Evolutionary conservation across 371 early-diverging fungal genomes (phyloP), one percentile per base, ranked within the genome.

Genomic region (Batrachochytrium dendrobatidis): DNA sequence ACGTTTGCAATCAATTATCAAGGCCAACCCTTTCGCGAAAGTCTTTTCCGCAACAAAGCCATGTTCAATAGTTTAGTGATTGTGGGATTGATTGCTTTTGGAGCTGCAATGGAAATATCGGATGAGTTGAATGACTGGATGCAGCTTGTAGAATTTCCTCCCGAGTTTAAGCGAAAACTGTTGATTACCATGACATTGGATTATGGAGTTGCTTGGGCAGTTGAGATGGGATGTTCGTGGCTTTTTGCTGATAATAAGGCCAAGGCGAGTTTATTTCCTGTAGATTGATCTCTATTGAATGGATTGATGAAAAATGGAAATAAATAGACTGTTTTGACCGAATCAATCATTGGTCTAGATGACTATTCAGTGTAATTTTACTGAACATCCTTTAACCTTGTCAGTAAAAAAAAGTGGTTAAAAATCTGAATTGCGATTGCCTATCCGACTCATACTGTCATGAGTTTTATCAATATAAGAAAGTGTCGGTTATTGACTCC

Each of bases 1-100:
- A 99, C 99, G 0, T 98, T 99, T 81, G 94, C 95, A 18, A 92
- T 99, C 71, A 99, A 99, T 76, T 99, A 99, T 77, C 93, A 93
- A 80, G 97, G 99, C 6, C 84, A 87, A 66, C 99, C 99, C 24
- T 99, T 99, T 87, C 87, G 99, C 67, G 99, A 99, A 81, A 83
- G 88, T 58, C 75, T 99, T 31, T 76, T 83, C 59, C 94, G 98
- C 63, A 99, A 99, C 80, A 91, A 86, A 69, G 81, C 92, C 17
- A 77, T 99, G 63, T 91, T 87, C 74, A 90, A 91, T 68, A 91
- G 93, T 34, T 67, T 99, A 45, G 54, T 88, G 34, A 78, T 80
- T 24, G 93, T 97, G n/a, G 85, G 87, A 43, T 84, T 80, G 52
- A 85, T 98, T 57, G 92, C 93, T 1, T 77, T 89, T 17, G 80